phyloP scores from a whole-genome alignment of 176 grass and related monocot genomes.

The barley (Hordeum vulgare) region MorexV3_pseudomolecules_assembly NC_058520.1:594815442-594815941 shows the following conservation, averaged over 20 bases:
- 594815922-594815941: not conserved
- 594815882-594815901: too few relatives aligned
- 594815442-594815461: slow-evolving; percentile 64
- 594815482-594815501: slow-evolving; percentile 56
- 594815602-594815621: not conserved
- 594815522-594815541: slow-evolving; percentile 46
- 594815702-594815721: not conserved
- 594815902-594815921: not conserved
- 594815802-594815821: too few relatives aligned
- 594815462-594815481: slow-evolving; percentile 43
- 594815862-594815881: too few relatives aligned
- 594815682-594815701: not conserved
- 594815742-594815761: too few relatives aligned
- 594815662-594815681: not conserved
- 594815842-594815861: too few relatives aligned
- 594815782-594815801: too few relatives aligned
- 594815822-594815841: too few relatives aligned
- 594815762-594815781: too few relatives aligned
- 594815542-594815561: slow-evolving; percentile 63
- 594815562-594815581: slow-evolving; percentile 63
- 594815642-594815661: not conserved
- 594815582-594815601: not conserved
- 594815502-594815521: slow-evolving; percentile 51
- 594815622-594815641: not conserved
- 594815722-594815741: not conserved